These are phyloP conservation scores for Cadophora malorum DNA, from an alignment of 2,329 filamentous ascomycete genomes.

Conservation along the genomic window DNA sequence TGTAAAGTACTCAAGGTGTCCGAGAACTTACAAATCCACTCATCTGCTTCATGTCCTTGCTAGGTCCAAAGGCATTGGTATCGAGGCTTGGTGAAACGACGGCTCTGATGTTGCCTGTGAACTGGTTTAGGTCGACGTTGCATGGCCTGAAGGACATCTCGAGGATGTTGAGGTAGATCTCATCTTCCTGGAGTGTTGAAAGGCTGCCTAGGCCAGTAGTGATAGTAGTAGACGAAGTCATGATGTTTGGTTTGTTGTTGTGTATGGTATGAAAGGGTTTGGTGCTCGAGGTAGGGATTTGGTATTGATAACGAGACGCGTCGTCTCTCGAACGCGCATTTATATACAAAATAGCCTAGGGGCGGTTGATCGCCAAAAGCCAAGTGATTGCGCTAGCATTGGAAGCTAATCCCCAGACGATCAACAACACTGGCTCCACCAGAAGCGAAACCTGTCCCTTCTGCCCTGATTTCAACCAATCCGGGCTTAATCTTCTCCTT, in stretches of 20 bases:
- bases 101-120: background rate
- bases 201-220: background rate
- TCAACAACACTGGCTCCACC: conserved; percentile 84
- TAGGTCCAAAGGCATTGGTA: background rate
- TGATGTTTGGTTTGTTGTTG: background rate
- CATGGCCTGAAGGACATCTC: background rate
- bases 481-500: conserved; percentile 71
- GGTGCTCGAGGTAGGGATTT: background rate
- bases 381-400: conserved; percentile 60
- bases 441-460: conserved; percentile 92
- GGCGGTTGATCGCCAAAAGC: background rate
- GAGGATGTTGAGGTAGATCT: background rate
- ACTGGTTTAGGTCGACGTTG: background rate
- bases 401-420: conserved; percentile 80
- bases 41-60: too few species aligned
- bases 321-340: background rate
- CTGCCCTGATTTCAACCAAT: conserved; percentile 78
- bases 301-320: background rate
- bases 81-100: background rate
- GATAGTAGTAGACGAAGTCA: background rate
- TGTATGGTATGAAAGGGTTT: background rate
- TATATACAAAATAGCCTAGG: background rate
- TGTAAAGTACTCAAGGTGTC: too few species aligned
- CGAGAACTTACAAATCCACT: too few species aligned
- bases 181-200: background rate